Evolutionary conservation across 106 monocot genomes (phyloP), one percentile per base, ranked within the genome.

Genomic region (Cymbidium sinense): DNA sequence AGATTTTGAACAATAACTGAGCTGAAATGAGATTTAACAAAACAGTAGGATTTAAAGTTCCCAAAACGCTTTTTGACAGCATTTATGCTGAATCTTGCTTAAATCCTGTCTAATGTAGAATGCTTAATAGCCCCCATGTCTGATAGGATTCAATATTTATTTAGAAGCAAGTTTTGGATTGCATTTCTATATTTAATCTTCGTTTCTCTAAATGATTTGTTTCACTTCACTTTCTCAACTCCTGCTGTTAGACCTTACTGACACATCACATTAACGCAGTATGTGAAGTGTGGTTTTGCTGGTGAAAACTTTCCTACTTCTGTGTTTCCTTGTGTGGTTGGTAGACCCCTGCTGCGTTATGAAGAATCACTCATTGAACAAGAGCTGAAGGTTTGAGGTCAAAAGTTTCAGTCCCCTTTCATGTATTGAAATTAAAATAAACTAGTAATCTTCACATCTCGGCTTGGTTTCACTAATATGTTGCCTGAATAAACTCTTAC

Each of bases 261-360:
- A 44, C 15, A 15, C 11, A 25, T 70, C 18, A 20, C 27, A 11
- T 50, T 7, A 2, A 34, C 88, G 82, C 88, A 99, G 99, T 99
- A 95, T 88, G 99, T 99, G 76, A 95, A 99, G 65, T 99, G 99
- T 77, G 99, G 99, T 31, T 99, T 99, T 84, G 99, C 95, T 50
- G 92, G 91, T 20, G 99, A 99, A 77, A 99, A 99, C 80, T 95
- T 99, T 71, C 99, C 99, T 4, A 85, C 95, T 17, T 99, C 99
- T 13, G 92, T 99, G 2, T 99, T 99, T 71, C 95, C 99, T 10
- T 99, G 92, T 75, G 86, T 99, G 13, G 95, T 99, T 55, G 99
- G 99, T 54, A 77, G 99, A 79, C 94, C 94, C 34, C 72, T 99
- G 90, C 90, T 99, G 70, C 92, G 99, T 2, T 99, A 99, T 31